Conservation (phyloP, 139 green algal species). For the Gonium pectorale region DNA sequence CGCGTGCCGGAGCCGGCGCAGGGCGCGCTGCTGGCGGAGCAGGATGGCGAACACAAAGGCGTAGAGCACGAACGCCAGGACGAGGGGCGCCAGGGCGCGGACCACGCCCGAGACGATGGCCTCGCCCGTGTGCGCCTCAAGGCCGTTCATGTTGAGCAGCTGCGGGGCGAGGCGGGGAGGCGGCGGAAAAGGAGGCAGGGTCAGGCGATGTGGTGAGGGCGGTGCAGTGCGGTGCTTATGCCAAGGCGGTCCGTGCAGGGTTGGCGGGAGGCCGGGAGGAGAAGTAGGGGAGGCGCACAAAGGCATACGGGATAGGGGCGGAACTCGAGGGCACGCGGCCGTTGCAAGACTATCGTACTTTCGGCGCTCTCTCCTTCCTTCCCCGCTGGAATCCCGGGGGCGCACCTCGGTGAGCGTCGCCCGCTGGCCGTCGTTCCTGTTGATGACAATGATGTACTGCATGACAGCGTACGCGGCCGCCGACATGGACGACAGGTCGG, state of each 20-base stretch:
- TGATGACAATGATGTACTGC: slow-evolving; percentile 44
- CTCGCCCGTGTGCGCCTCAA: background rate
- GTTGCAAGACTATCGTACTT: too few species aligned
- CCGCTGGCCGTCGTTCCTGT: slow-evolving; percentile 1
- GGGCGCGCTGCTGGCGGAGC: background rate
- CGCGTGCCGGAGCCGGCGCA: background rate
- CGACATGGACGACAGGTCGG: background rate
- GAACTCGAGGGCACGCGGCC: too few species aligned
- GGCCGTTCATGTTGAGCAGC: background rate
- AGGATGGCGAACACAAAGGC: slow-evolving; percentile 42
- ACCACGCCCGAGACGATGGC: slow-evolving; percentile 12
- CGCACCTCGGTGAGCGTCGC: slow-evolving; percentile 24
- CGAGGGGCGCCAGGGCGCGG: background rate
- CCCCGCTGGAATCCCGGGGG: background rate
- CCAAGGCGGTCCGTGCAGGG: background rate
- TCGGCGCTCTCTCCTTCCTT: background rate
- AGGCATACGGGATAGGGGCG: too few species aligned
- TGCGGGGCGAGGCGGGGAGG: background rate
- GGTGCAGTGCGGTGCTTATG: too few species aligned
- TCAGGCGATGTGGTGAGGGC: background rate
- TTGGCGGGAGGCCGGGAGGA: too few species aligned
- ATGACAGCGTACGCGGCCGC: background rate
- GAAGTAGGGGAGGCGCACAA: too few species aligned
- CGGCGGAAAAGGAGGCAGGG: background rate
- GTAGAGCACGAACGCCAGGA: slow-evolving; percentile 14